These are phyloP conservation scores for Creolimax fragrantissima DNA, from an alignment of 78 protist species.

Conservation along the genomic window DNA sequence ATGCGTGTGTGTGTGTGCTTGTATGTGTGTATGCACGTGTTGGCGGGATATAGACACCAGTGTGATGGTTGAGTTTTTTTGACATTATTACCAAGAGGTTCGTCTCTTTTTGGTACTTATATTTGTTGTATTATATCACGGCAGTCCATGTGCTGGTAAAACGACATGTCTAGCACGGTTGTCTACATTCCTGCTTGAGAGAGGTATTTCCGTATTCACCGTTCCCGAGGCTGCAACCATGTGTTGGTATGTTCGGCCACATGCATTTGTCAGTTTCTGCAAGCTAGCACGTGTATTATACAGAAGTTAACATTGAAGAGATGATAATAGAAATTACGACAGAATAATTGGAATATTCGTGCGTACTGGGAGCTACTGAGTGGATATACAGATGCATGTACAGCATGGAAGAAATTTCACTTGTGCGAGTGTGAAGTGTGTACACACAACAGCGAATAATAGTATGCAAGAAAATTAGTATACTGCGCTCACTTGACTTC, in stretches of 20 bases:
- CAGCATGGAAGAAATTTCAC: no score
- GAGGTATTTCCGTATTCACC: constrained; percentile 19
- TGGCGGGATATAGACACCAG: not conserved
- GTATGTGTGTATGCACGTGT: not conserved
- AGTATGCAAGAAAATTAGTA: no score
- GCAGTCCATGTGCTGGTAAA: constrained; percentile 30
- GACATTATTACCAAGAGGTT: not conserved
- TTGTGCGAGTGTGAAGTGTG: no score
- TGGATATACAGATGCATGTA: no score
- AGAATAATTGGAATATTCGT: no score
- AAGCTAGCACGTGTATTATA: no score
- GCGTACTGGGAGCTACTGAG: no score
- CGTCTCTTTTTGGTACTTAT: not conserved
- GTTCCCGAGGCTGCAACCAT: constrained; percentile 26
- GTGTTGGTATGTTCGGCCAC: not conserved
- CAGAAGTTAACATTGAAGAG: no score
- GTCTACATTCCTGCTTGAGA: not conserved
- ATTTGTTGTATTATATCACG: not conserved
- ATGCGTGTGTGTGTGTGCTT: not conserved
- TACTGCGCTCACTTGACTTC: no score
- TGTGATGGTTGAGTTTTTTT: not conserved
- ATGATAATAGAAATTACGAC: no score
- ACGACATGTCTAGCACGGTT: not conserved
- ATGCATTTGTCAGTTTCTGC: no score
- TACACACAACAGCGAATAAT: no score